phyloP scores from a whole-genome alignment of 352 stramenopile genomes.

The Pythium apleroticum region DNA sequence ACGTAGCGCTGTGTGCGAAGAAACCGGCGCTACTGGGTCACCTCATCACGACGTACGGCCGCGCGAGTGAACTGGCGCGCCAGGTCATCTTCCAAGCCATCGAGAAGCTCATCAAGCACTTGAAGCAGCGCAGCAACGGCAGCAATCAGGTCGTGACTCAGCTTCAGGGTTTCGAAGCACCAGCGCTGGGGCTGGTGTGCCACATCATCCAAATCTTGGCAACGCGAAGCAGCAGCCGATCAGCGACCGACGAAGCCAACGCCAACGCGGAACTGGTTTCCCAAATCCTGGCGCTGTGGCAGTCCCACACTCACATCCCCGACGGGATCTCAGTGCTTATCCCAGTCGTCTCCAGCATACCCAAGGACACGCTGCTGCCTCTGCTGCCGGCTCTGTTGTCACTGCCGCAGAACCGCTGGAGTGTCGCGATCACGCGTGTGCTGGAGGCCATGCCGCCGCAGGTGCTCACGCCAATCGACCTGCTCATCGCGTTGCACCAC shows the following conservation, averaged over 20 bases:
- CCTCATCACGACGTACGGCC: conserved; percentile 60
- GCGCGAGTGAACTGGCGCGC: conserved; percentile 57
- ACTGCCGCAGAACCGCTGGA: conserved; percentile 51
- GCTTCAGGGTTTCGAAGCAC: conserved; percentile 58
- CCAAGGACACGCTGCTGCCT: conserved; percentile 54
- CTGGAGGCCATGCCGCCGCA: conserved; percentile 75
- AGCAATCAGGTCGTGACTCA: conserved; percentile 62
- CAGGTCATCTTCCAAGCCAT: conserved; percentile 73
- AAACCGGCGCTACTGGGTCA: conserved; percentile 62
- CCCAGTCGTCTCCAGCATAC: conserved; percentile 58
- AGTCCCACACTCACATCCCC: conserved; percentile 49
- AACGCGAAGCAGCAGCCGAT: conserved; percentile 25
- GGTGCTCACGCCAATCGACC: conserved; percentile 58
- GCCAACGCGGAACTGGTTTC: conserved; percentile 50
- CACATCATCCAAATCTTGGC: conserved; percentile 79
- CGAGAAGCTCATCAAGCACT: conserved; percentile 86
- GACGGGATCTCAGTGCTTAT: conserved; percentile 74
- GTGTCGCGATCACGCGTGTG: conserved; percentile 67
- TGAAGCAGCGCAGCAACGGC: conserved; percentile 58
- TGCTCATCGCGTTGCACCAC: conserved; percentile 77
- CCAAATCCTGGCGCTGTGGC: conserved; percentile 65
- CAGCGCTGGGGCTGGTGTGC: conserved; percentile 64
- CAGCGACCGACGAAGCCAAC: conserved; percentile 32
- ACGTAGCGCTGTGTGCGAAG: conserved; percentile 74
- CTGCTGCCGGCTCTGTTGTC: conserved; percentile 58